A percentile compares a stretch with the other conserved stretches of the same genome.
phyloP scores from a whole-genome alignment of 2,329 filamentous ascomycete genomes.

The Trichoderma sp. region DNA sequence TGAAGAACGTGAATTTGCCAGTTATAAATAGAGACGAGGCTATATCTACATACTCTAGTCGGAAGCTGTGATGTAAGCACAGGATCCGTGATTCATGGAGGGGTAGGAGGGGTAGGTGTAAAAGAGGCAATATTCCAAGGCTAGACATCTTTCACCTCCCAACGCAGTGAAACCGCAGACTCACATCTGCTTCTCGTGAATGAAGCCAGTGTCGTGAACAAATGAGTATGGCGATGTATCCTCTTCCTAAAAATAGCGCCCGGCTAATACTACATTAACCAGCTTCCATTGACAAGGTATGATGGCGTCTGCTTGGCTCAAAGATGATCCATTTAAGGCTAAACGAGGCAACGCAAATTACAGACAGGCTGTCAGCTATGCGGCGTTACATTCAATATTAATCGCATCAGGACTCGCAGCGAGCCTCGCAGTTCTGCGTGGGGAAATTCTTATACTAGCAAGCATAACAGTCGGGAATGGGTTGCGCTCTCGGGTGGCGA shows the following conservation, averaged over 20 bases:
- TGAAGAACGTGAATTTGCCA: neutral
- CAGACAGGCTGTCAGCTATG: conserved; percentile 29
- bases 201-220: neutral
- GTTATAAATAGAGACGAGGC: neutral
- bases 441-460: neutral
- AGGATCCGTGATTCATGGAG: neutral
- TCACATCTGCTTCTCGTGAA: neutral
- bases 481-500: neutral
- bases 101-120: neutral
- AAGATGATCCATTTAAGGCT: neutral
- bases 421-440: conserved; percentile 27
- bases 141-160: neutral
- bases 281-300: conserved; percentile 9
- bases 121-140: neutral
- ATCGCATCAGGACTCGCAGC: conserved; percentile 24
- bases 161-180: neutral
- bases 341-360: neutral
- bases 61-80: neutral
- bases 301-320: neutral
- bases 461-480: conserved; percentile 6
- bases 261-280: neutral
- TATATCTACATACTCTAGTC: neutral
- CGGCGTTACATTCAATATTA: conserved; percentile 32
- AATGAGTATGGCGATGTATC: neutral
- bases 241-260: neutral